Evolutionary conservation across 2,329 filamentous ascomycete genomes (phyloP), one percentile per base, ranked within the genome.

Genomic region (Pestalotiopsis sp.): DNA sequence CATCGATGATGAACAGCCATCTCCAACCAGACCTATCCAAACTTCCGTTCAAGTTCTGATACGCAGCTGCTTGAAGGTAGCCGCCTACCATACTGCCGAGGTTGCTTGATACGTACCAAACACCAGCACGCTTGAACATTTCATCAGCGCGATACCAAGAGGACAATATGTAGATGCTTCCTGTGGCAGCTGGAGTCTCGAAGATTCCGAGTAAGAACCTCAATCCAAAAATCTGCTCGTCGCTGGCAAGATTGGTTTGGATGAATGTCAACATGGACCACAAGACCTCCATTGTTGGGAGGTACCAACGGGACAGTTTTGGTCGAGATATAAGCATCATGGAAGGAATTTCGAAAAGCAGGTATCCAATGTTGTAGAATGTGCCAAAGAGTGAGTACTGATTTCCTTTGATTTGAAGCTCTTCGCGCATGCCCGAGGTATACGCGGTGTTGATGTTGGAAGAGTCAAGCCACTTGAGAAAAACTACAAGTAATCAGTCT

Each of bases 31-130:
- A 76, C 75, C 83, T 80, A 0, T 84, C 84, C 3, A 71, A 73
- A 0, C 82, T 77, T 0, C 85, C 85, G 52, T 85, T 82, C 0
- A 87, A 78, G 57, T 83, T 83, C 11, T 79, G 82, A 72, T 87
- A 86, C 0, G 84, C 83, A 1, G 83, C 85, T 4, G 84, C 82
- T 71, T 86, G 83, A 0, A 87, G 76, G 67, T 85, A 86, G 0
- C 84, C 84, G 56, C 82, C 82, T 49, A 86, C 83, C 82, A 86
- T 85, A 1, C 80, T 78, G 0, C 83, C 84, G 0, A 86, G 75
- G 1, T 82, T 83, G 49, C 83, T 83, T 2, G 81, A 83, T 1
- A 83, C 79, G 56, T 80, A 86, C 80, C 84, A 86, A 1, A 84
- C 78, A 0, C 83, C 83, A 0, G 82, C 82, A 6, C 85, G 79